Base-by-base conservation (phyloP, 2,329 filamentous ascomycete species). In the Ascochyta fabae region DNA sequence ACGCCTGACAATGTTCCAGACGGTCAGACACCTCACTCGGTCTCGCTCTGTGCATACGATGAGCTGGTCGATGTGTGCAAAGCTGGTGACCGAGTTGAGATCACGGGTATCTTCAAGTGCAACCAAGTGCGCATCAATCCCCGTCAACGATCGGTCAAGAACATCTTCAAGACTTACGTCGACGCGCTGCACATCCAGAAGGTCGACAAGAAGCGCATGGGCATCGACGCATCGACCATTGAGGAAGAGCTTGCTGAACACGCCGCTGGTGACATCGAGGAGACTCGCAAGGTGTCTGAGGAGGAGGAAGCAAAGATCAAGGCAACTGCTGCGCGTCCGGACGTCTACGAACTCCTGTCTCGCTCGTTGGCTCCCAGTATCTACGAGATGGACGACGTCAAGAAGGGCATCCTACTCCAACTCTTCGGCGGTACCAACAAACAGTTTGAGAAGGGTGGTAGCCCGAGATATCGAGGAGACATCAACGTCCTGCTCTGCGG, bases 341-440 rank as follows among this genome's bases (percentile, higher is more conserved):
- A 99, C 74, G 88, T 99, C 49, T 99, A 99, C 75, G 93, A 99
- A 22, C 84, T 99, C 23, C 85, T 99, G 4, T 85, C 95, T 16
- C 87, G 94, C 34, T 98, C 94, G 1, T 81, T 99, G 26, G 95
- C 95, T 2, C 95, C 95, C 13, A 97, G 93, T 56, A 89, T 99
- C 69, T 97, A 96, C 79, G 95, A 99, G 77, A 90, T 96, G 88
- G 95, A 99, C 65, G 95, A 99, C 69, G 92, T 98, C 43, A 99
- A 99, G 83, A 99, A 99, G 79, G 95, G 95, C 10, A 97, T 99
- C 59, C 82, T 99, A 10, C 86, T 99, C 4, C 95, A 99, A 71
- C 86, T 99, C 36, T 99, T 99, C 73, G 94, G 95, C 34, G 95
- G 95, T 53, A 96, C 95, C 31, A 99, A 99, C 81, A 99, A 99